These are phyloP conservation scores for Nannizziopsis arthrosporioides DNA, from an alignment of 2,329 filamentous ascomycete species.

Conservation along the genomic window DNA sequence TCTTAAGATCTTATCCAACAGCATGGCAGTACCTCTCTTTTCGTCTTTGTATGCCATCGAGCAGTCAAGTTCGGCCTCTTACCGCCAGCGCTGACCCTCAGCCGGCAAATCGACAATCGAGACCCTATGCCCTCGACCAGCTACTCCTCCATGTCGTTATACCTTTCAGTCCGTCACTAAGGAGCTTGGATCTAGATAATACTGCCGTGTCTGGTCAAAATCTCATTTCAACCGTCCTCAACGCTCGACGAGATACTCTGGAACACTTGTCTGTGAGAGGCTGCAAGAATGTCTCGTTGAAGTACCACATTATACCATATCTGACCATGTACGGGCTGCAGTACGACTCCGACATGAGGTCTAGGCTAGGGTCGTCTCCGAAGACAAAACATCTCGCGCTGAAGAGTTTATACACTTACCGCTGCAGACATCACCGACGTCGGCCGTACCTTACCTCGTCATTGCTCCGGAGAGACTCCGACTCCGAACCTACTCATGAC, in stretches of 20 bases:
- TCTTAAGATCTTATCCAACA: slow-evolving; percentile 46
- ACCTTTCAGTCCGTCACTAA: slow-evolving; percentile 46
- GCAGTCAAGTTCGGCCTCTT: slow-evolving; percentile 26
- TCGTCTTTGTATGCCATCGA: slow-evolving; percentile 37
- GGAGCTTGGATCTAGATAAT: slow-evolving; percentile 49
- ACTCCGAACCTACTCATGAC: slow-evolving; percentile 50
- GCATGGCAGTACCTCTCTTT: slow-evolving; percentile 52
- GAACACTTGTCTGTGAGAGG: slow-evolving; percentile 50
- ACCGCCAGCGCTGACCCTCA: slow-evolving; percentile 23
- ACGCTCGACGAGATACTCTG: slow-evolving; percentile 43
- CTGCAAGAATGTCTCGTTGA: slow-evolving; percentile 53
- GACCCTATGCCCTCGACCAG: slow-evolving; percentile 48
- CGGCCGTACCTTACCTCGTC: slow-evolving; percentile 48
- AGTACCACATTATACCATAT: slow-evolving; percentile 53
- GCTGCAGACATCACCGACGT: slow-evolving; percentile 50
- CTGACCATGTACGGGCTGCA: slow-evolving; percentile 38
- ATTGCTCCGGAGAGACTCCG: slow-evolving; percentile 45
- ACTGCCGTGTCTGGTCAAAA: slow-evolving; percentile 49
- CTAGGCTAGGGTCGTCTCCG: slow-evolving; percentile 25
- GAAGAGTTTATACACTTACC: slow-evolving; percentile 50
- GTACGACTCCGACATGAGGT: slow-evolving; percentile 36
- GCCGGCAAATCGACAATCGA: slow-evolving; percentile 38
- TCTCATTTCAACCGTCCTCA: slow-evolving; percentile 44
- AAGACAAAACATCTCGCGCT: slow-evolving; percentile 38
- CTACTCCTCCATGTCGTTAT: slow-evolving; percentile 45